Conservation (phyloP, 2,329 filamentous ascomycete genomes). For the Talaromyces amestolkiae region DNA sequence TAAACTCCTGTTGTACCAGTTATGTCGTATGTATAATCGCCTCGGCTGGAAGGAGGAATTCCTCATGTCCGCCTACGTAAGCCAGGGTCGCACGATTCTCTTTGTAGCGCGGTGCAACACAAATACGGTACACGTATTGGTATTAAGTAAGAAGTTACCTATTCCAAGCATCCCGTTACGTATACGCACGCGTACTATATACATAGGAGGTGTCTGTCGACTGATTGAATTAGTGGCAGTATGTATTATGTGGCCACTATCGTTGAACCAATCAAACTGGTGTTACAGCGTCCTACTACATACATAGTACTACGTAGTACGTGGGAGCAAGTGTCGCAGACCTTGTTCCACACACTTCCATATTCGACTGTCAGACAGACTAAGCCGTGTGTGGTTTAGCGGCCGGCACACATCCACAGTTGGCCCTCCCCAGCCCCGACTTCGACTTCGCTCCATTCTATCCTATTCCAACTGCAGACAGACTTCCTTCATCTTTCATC, state of each 20-base stretch:
- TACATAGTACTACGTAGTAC: background rate
- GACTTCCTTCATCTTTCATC: background rate
- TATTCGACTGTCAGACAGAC: background rate
- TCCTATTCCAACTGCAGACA: too few species aligned
- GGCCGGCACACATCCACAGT: slow-evolving; percentile 4
- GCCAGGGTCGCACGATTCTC: background rate
- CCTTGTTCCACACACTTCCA: slow-evolving; percentile 2
- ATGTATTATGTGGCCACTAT: background rate
- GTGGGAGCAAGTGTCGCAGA: background rate
- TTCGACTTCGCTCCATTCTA: background rate
- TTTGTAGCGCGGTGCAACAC: background rate
- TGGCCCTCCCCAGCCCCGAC: background rate
- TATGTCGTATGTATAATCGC: background rate
- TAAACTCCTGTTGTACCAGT: too few species aligned
- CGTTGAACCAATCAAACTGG: background rate
- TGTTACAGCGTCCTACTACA: too few species aligned
- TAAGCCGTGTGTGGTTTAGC: background rate
- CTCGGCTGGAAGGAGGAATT: background rate
- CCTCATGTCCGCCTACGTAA: background rate
- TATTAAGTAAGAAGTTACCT: background rate
- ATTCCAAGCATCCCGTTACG: background rate
- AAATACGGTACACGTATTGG: background rate
- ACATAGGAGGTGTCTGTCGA: too few species aligned
- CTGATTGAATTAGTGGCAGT: too few species aligned
- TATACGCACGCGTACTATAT: background rate